Percentiles rank a stretch among this genome's conserved stretches.
phyloP scores from a whole-genome alignment of 768 basidiomycete genomes.

The Cyclocybe aegerita region DNA sequence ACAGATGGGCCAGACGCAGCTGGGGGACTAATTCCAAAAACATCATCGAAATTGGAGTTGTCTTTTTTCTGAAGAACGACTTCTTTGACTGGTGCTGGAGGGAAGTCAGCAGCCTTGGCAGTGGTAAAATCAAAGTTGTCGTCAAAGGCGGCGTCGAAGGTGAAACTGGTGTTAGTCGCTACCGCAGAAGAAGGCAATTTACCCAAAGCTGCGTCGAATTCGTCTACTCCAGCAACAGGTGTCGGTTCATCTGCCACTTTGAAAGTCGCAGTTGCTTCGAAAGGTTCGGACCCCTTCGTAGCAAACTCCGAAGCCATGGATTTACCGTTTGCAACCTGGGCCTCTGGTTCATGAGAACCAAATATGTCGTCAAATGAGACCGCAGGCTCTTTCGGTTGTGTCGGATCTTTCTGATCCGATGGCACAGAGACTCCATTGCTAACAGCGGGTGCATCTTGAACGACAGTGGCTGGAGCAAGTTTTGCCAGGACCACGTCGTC shows the following conservation, averaged over 20 bases:
- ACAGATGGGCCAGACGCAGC: slow-evolving; percentile 8
- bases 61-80: background rate
- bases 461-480: slow-evolving; percentile 28
- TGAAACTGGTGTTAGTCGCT: slow-evolving; percentile 42
- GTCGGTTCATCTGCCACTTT: slow-evolving; percentile 19
- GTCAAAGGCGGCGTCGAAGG: slow-evolving; percentile 62
- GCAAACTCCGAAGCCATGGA: slow-evolving; percentile 8
- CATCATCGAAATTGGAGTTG: slow-evolving; percentile 13
- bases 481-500: slow-evolving; percentile 29
- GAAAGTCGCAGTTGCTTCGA: slow-evolving; percentile 15
- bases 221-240: slow-evolving; percentile 50
- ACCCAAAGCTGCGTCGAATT: slow-evolving; percentile 76
- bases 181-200: slow-evolving; percentile 41
- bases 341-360: slow-evolving; percentile 12
- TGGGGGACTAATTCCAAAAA: slow-evolving; percentile 14
- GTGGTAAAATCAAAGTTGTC: slow-evolving; percentile 64
- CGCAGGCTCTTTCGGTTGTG: slow-evolving; percentile 1
- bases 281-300: slow-evolving; percentile 5
- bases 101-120: slow-evolving; percentile 20
- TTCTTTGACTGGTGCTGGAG: slow-evolving; percentile 6
- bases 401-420: background rate
- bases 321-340: background rate
- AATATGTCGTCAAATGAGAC: slow-evolving; percentile 26
- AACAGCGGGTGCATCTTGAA: slow-evolving; percentile 17
- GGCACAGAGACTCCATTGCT: slow-evolving; percentile 9